Evolutionary conservation across 345 rosid species (phyloP).

Genomic region (Lumnitzera racemosa): DNA sequence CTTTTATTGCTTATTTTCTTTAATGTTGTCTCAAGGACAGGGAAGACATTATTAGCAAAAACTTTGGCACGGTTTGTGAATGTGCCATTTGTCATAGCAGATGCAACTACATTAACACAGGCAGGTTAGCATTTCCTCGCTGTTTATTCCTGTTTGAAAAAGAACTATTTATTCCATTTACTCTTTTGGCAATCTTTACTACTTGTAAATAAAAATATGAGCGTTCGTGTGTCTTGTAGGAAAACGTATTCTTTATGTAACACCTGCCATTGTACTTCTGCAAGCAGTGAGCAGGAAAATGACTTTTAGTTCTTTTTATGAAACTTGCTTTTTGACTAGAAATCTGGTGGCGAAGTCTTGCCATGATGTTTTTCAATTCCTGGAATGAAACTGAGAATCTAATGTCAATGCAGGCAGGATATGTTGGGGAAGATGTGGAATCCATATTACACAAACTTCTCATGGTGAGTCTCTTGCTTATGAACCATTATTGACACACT

Average conservation of each 20-base stretch:
- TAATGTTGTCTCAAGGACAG: slow-evolving; percentile 67
- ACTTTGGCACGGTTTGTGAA: slow-evolving; percentile 94
- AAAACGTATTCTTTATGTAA: too few relatives aligned
- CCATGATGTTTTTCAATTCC: neutral
- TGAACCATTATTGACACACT: too few relatives aligned
- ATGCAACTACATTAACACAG: slow-evolving; percentile 98
- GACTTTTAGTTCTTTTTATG: slow-evolving; percentile 6
- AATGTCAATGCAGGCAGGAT: slow-evolving; percentile 71
- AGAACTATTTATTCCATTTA: too few relatives aligned
- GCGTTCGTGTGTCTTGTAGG: slow-evolving; percentile 6
- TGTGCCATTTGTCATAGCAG: slow-evolving; percentile 94
- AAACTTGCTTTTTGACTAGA: neutral
- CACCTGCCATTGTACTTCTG: too few relatives aligned
- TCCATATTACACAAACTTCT: slow-evolving; percentile 97
- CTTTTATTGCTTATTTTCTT: slow-evolving; percentile 27
- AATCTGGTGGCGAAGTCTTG: too few relatives aligned
- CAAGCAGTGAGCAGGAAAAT: slow-evolving; percentile 1
- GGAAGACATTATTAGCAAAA: slow-evolving; percentile 97
- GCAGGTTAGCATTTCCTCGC: slow-evolving; percentile 31
- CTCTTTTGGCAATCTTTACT: too few relatives aligned
- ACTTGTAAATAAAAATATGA: too few relatives aligned
- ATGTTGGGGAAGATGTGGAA: slow-evolving; percentile 99
- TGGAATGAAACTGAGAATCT: neutral
- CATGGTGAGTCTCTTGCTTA: slow-evolving; percentile 32
- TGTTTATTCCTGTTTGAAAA: slow-evolving; percentile 1